Evolutionary conservation across 2,329 filamentous ascomycete species (phyloP), one percentile per base, ranked within the genome.

Genomic region (Chalaropsis ovoidea): DNA sequence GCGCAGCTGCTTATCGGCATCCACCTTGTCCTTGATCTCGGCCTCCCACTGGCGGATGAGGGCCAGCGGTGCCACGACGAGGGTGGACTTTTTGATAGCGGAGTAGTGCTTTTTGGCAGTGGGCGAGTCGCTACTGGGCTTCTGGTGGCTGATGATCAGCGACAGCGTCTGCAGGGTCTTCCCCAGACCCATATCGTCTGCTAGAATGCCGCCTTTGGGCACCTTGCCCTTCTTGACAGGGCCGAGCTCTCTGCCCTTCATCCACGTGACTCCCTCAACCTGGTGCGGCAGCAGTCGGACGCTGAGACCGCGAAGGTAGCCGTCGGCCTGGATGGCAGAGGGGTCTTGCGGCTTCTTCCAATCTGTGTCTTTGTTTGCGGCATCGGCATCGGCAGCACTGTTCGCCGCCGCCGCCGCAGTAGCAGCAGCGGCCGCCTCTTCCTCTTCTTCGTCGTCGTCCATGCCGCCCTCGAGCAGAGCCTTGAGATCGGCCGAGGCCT

Each of bases 21-120:
- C 78, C 47, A 97, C 85, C 73, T 90, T 95, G 65, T 89, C 86
- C 70, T 87, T 87, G 72, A 99, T 90, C 74, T 99, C 94, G 0
- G 86, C 80, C 76, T 99, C 94, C 94, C 94, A 99, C 75, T 99
- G 94, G 70, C 94, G 89, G 77, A 99, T 97, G 56, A 99, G 80
- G 6, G 94, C 93, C 39, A 99, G 78, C 0, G 94, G 94, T 1
- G 94, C 94, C 63, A 99, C 89, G 7, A 99, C 91, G 11, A 99
- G 80, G 0, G 94, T 99, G 10, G 86, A 85, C 73, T 88, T 92
- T 70, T 87, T 85, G 27, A 92, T 78, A 7, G 81, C 80, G 6
- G 84, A 81, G 19, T 85, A 84, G n/a, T 88, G 79, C 73, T 86
- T 89, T 72, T 86, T 87, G 17, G 82, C 80, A 54, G 82, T 80